These are phyloP conservation scores for Cytospora leucostoma DNA, from an alignment of 2,329 filamentous ascomycete genomes.

Conservation along the genomic window DNA sequence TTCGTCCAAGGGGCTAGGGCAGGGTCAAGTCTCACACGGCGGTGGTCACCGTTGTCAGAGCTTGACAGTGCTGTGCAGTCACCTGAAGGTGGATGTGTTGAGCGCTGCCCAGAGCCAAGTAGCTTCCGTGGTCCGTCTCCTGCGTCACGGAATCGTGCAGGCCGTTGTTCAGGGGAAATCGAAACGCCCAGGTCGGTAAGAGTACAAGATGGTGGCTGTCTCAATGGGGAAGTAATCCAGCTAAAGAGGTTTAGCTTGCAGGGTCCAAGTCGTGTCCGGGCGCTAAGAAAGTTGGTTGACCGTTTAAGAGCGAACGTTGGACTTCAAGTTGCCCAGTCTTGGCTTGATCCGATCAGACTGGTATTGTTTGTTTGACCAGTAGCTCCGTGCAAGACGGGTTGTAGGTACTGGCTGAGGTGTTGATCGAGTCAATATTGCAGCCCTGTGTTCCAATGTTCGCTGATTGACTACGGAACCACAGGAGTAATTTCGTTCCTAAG, in stretches of 20 bases:
- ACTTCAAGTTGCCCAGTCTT: conserved; percentile 6
- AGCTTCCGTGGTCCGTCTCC: conserved; percentile 11
- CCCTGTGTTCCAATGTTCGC: conserved; percentile 14
- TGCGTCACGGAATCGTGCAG: conserved; percentile 22
- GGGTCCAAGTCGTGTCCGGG: conserved; percentile 13
- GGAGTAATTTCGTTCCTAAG: not conserved
- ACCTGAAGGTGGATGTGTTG: conserved; percentile 3
- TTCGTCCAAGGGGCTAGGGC: not conserved
- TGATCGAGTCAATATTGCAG: conserved; percentile 11
- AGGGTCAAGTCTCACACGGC: conserved; percentile 14
- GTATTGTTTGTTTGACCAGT: not conserved
- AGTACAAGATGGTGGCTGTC: conserved; percentile 10
- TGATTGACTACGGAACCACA: conserved; percentile 1
- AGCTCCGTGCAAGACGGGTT: conserved; percentile 11
- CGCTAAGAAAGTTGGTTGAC: conserved; percentile 14
- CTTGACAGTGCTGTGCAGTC: not conserved
- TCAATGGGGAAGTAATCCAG: conserved; percentile 17
- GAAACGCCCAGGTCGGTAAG: conserved; percentile 25
- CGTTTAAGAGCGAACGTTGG: not conserved
- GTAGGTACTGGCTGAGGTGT: conserved; percentile 11
- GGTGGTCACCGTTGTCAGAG: conserved; percentile 18
- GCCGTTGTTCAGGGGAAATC: conserved; percentile 7
- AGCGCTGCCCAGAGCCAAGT: conserved; percentile 2
- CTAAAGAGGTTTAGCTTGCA: conserved; percentile 13
- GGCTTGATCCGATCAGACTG: not conserved